Evolutionary conservation across 1,284 basidiomycete genomes (phyloP).

Genomic region (Moniliophthora roreri): DNA sequence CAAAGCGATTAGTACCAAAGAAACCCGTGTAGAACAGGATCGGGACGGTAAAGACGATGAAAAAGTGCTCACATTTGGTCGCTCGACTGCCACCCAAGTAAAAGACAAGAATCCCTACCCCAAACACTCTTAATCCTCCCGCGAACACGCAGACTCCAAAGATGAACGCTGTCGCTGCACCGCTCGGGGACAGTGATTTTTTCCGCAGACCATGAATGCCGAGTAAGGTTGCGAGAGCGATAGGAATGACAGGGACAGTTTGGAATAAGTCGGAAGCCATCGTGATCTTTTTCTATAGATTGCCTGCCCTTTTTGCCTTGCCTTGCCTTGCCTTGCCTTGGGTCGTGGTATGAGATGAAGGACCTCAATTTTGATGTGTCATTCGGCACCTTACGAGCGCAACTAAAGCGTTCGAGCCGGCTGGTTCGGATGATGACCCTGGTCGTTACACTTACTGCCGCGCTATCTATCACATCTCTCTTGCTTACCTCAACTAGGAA

Average conservation of each 20-base stretch:
- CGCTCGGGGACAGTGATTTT: conserved; percentile 65
- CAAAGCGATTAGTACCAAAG: too few species aligned
- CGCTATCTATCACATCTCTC: too few species aligned
- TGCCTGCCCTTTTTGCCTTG: too few species aligned
- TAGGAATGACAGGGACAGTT: conserved; percentile 22
- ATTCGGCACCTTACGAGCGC: too few species aligned
- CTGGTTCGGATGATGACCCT: too few species aligned
- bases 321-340: too few species aligned
- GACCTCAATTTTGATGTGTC: too few species aligned
- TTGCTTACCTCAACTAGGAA: too few species aligned
- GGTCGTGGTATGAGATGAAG: too few species aligned
- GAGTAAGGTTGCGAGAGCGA: conserved; percentile 36
- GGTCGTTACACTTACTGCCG: too few species aligned
- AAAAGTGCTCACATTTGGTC: conserved; percentile 63
- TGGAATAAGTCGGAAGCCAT: neutral
- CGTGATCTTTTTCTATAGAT: too few species aligned
- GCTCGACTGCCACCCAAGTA: conserved; percentile 83
- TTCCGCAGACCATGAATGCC: conserved; percentile 45
- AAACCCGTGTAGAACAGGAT: neutral
- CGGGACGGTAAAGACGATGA: neutral
- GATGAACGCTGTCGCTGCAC: conserved; percentile 74
- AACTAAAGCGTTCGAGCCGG: too few species aligned
- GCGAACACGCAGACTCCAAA: conserved; percentile 71
- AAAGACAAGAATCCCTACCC: conserved; percentile 75
- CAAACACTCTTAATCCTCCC: conserved; percentile 65